Evolutionary conservation across 2,329 filamentous ascomycete species (phyloP).

Genomic region (Pseudogymnoascus sp.): DNA sequence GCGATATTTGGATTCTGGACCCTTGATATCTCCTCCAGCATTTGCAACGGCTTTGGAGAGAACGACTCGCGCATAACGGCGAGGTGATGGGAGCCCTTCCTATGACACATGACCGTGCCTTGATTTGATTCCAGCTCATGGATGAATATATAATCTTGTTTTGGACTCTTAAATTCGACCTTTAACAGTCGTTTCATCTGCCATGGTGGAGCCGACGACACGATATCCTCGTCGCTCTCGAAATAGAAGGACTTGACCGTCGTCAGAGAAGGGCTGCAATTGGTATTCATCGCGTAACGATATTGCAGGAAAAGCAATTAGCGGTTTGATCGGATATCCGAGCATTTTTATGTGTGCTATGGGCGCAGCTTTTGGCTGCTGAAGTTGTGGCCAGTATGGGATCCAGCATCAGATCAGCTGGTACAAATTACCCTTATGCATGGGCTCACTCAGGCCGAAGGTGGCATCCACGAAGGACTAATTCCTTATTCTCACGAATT

Average conservation of each 20-base stretch:
- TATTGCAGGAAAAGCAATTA: too few relatives aligned
- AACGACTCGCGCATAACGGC: conserved; percentile 15
- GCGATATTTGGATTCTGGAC: conserved; percentile 15
- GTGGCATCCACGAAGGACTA: too few relatives aligned
- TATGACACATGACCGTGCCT: conserved; percentile 13
- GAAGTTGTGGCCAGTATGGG: too few relatives aligned
- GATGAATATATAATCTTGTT: conserved; percentile 14
- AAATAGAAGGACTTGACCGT: conserved; percentile 14
- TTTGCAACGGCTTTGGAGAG: conserved; percentile 10
- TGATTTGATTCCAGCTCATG: conserved; percentile 12
- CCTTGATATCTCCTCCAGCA: conserved; percentile 13
- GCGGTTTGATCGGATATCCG: too few relatives aligned
- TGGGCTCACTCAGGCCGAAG: too few relatives aligned
- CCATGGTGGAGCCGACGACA: not conserved
- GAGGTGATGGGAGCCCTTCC: conserved; percentile 11
- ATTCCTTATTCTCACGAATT: not conserved
- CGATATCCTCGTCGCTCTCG: conserved; percentile 1
- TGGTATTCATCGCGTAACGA: conserved; percentile 8
- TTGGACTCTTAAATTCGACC: conserved; percentile 13
- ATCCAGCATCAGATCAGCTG: too few relatives aligned
- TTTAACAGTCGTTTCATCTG: conserved; percentile 13
- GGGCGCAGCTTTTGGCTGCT: not conserved
- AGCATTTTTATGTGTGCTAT: not conserved
- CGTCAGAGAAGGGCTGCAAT: conserved; percentile 8
- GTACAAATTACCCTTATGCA: too few relatives aligned